A percentile compares a stretch with the other conserved stretches of the same genome.
These are phyloP conservation scores for Dendrothele bispora DNA, from an alignment of 768 basidiomycete genomes.

Conservation along the genomic window DNA sequence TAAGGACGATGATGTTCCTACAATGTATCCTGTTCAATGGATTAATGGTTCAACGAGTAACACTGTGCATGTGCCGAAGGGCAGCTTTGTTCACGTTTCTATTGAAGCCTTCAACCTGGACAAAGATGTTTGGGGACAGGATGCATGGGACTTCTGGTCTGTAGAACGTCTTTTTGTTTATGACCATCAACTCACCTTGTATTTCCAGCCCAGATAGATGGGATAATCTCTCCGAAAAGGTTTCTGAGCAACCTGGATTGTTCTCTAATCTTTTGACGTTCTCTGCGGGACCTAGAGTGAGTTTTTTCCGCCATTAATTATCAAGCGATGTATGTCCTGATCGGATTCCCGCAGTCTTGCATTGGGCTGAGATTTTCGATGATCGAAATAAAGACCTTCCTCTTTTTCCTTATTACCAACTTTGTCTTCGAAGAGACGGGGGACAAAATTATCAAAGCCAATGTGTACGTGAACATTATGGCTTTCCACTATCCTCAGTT, in stretches of 20 bases:
- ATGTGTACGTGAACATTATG: slow-evolving; percentile 68
- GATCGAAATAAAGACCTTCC: slow-evolving; percentile 80
- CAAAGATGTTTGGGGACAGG: slow-evolving; percentile 74
- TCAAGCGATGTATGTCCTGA: slow-evolving; percentile 5
- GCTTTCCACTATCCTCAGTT: too few species aligned
- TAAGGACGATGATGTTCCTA: slow-evolving; percentile 77
- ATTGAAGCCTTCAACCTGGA: slow-evolving; percentile 81
- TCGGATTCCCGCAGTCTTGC: slow-evolving; percentile 56
- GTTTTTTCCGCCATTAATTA: slow-evolving; percentile 25
- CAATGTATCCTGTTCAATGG: slow-evolving; percentile 57
- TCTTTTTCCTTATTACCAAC: slow-evolving; percentile 67
- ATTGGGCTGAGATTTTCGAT: slow-evolving; percentile 82
- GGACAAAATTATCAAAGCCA: slow-evolving; percentile 55
- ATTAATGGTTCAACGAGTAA: slow-evolving; percentile 43
- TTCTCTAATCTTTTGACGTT: slow-evolving; percentile 74
- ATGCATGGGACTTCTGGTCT: slow-evolving; percentile 83
- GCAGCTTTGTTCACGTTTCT: slow-evolving; percentile 75
- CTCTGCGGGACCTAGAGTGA: slow-evolving; percentile 78
- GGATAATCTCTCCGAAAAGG: slow-evolving; percentile 74
- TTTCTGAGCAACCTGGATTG: slow-evolving; percentile 63
- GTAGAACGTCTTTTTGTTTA: slow-evolving; percentile 38
- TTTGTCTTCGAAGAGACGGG: slow-evolving; percentile 60
- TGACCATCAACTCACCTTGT: neutral
- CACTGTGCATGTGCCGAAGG: slow-evolving; percentile 58
- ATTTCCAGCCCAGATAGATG: slow-evolving; percentile 72